Conservation (phyloP, 108 stramenopile species). For the Mediolabrus comicus region DNA sequence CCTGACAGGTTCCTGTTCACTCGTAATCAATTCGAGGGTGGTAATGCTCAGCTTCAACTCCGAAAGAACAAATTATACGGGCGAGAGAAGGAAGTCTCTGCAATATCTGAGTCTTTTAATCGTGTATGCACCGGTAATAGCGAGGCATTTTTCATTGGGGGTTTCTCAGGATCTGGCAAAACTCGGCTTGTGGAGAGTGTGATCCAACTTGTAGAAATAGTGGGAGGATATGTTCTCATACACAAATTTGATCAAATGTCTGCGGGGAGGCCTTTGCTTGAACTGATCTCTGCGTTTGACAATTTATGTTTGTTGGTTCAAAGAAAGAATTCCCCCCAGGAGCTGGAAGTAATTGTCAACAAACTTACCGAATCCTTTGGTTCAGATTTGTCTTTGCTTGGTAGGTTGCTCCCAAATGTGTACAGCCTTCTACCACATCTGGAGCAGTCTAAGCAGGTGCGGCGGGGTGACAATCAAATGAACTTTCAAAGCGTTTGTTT, state of each 20-base stretch:
- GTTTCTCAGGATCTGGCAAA: conserved; percentile 32
- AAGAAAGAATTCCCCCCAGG: neutral
- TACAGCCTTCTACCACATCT: conserved; percentile 1
- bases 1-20: conserved; percentile 34
- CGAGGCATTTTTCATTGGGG: conserved; percentile 39
- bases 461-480: neutral
- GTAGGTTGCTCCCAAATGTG: conserved; percentile 26
- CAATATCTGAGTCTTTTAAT: conserved; percentile 29
- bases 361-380: conserved; percentile 29
- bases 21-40: neutral
- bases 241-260: conserved; percentile 44
- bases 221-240: conserved; percentile 10
- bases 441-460: neutral
- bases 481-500: conserved; percentile 39
- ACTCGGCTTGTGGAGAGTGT: conserved; percentile 13
- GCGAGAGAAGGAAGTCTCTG: conserved; percentile 14
- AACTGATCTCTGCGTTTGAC: conserved; percentile 31
- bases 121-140: conserved; percentile 22
- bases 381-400: conserved; percentile 22
- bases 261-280: conserved; percentile 14
- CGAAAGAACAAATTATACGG: conserved; percentile 30
- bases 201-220: neutral
- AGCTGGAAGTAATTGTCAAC: conserved; percentile 1
- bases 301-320: conserved; percentile 22
- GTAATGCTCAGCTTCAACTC: neutral